Evolutionary conservation across 768 basidiomycete species (phyloP), one percentile per base, ranked within the genome.

Genomic region (Russula dissimulans): DNA sequence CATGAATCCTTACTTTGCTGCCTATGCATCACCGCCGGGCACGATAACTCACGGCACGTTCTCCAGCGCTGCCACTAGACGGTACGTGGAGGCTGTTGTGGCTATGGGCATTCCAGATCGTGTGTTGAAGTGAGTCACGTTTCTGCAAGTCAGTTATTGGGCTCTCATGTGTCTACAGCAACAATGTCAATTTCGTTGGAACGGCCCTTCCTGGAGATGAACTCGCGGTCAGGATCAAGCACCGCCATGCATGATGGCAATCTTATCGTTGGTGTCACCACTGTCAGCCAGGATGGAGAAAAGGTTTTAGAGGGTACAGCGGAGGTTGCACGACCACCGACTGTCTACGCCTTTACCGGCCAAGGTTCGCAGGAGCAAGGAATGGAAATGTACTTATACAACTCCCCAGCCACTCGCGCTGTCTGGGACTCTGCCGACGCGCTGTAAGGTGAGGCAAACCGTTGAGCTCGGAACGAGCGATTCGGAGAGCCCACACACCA

Each of bases 361-460:
- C 22, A 26, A 26, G 22, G 22, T 26, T 26, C 22, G 22, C 22
- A 26, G 22, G 22, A 26, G 22, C 86, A 87, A 47, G 93, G 95
- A 22, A 98, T 99, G 97, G 97, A 95, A 18, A 98, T 99, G 94
- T 95, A 97, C 66, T 82, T 99, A 2, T 99, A 97, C 80, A 88
- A 84, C 70, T 82, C 73, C 65, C 88, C 93, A 45, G 93, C 95
- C 18, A 97, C 97, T 57, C 89, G 90, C 63, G 88, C 92, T 44
- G 95, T 98, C 56, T 99, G 97, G 97, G 95, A 98, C 60, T 86
- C 86, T 51, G 95, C 95, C 54, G 95, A 99, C 69, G 82, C 22
- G n/a, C n/a, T 26, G 22, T 26, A 26, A 26, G 22, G 22, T 26
- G 22, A 26, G 22, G 22, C 22, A 26, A 26, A 26, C 22, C 22